Percentiles rank a stretch among this genome's conserved stretches.
These are phyloP conservation scores for Saturnispora serradocipensis DNA, from an alignment of 805 yeast genomes.

Conservation along the genomic window DNA sequence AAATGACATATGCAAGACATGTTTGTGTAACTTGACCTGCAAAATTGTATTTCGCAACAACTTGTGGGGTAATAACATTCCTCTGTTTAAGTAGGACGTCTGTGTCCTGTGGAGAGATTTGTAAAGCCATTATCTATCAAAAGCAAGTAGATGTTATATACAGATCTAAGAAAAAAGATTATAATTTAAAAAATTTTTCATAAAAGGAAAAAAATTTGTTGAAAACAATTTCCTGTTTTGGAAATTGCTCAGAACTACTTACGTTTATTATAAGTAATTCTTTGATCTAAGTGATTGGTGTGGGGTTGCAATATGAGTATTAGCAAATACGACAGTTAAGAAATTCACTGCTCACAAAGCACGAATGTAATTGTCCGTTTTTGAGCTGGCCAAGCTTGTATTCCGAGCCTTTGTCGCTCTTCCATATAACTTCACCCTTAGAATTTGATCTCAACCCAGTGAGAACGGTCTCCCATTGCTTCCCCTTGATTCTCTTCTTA, in stretches of 20 bases:
- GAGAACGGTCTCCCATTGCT: slow-evolving; percentile 29
- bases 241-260: not conserved
- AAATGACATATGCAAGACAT: slow-evolving; percentile 54
- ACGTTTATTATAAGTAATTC: not conserved
- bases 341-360: not conserved
- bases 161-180: not conserved
- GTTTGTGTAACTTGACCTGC: slow-evolving; percentile 90
- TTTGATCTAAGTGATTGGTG: not conserved
- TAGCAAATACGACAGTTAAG: not conserved
- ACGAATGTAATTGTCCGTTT: not conserved
- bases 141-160: not conserved
- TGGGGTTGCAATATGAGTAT: not conserved
- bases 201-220: not conserved
- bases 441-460: slow-evolving; percentile 25
- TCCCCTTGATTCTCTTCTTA: slow-evolving; percentile 9
- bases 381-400: not conserved
- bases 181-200: slow-evolving; percentile 2
- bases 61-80: slow-evolving; percentile 52
- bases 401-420: slow-evolving; percentile 1
- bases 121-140: slow-evolving; percentile 49
- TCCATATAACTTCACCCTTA: slow-evolving; percentile 26
- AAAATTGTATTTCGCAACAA: slow-evolving; percentile 72
- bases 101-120: slow-evolving; percentile 66
- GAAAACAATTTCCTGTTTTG: not conserved
- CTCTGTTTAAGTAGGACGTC: slow-evolving; percentile 63